Evolutionary conservation across 257 asterid species (phyloP).

Genomic region (Nicotiana undulata): DNA sequence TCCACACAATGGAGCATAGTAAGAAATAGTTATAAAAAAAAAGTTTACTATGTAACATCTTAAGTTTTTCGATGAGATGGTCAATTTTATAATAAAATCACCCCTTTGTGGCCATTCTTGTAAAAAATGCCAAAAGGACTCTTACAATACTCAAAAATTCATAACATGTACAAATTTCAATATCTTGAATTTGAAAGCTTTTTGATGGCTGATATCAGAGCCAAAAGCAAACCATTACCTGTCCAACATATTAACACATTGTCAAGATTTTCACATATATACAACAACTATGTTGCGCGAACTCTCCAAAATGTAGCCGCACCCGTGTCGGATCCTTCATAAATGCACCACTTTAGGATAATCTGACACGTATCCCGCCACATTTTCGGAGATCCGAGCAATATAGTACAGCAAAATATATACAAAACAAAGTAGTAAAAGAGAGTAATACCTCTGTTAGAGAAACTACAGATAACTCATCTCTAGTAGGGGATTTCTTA

Average conservation of each 20-base stretch:
- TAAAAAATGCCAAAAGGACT: neutral
- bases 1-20: too few relatives aligned
- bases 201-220: neutral
- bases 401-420: neutral
- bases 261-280: neutral
- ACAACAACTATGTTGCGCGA: too few relatives aligned
- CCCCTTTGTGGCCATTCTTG: neutral
- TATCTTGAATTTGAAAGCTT: neutral
- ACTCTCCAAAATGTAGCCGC: too few relatives aligned
- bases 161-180: neutral
- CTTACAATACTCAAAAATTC: neutral
- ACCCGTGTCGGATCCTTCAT: too few relatives aligned
- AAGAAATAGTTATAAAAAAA: too few relatives aligned
- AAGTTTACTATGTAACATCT: too few relatives aligned
- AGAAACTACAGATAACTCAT: constrained; percentile 26
- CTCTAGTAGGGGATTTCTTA: constrained; percentile 16
- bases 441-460: constrained; percentile 37
- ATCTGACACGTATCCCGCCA: too few relatives aligned
- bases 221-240: constrained; percentile 9
- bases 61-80: too few relatives aligned
- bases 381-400: too few relatives aligned
- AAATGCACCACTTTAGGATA: too few relatives aligned
- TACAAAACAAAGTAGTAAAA: neutral
- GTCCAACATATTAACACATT: neutral
- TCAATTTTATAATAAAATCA: neutral